These are phyloP conservation scores for Fusarium pseudograminearum DNA, from an alignment of 2,329 filamentous ascomycete genomes.

Conservation along the genomic window DNA sequence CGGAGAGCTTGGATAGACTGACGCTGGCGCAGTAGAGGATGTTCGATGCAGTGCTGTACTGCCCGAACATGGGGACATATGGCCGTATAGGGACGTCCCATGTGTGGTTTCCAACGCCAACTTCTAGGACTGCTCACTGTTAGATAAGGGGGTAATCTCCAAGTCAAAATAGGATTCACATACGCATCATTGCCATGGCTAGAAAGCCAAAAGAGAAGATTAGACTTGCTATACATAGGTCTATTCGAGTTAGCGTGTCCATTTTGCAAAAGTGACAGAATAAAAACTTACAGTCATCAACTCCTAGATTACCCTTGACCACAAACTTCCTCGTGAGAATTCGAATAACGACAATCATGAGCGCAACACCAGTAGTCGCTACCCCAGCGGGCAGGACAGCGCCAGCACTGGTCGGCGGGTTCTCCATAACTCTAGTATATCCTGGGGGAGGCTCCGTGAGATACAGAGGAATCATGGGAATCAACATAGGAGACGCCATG, in stretches of 20 bases:
- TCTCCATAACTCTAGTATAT: constrained; percentile 38
- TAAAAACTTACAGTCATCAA: constrained; percentile 47
- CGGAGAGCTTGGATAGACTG: constrained; percentile 57
- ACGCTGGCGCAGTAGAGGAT: constrained; percentile 57
- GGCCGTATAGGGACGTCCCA: constrained; percentile 44
- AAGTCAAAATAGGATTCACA: neutral
- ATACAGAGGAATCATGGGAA: constrained; percentile 64
- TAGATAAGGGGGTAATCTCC: neutral
- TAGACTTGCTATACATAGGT: constrained; percentile 45
- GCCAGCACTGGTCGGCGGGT: constrained; percentile 42
- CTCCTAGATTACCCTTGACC: constrained; percentile 44
- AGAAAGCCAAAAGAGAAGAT: constrained; percentile 45
- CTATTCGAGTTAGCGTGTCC: constrained; percentile 20
- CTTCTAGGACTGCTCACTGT: constrained; percentile 36
- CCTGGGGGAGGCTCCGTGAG: constrained; percentile 46
- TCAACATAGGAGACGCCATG: neutral
- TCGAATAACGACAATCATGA: constrained; percentile 42
- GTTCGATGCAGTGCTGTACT: constrained; percentile 53
- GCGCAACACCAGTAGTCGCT: constrained; percentile 42
- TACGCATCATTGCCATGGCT: constrained; percentile 42
- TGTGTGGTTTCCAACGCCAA: constrained; percentile 49
- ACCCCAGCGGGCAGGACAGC: constrained; percentile 42
- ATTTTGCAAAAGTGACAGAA: neutral
- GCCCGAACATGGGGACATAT: constrained; percentile 46
- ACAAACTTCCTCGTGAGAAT: constrained; percentile 48